phyloP scores from a whole-genome alignment of 2,329 filamentous ascomycete genomes.

The Fusarium globosum region DNA sequence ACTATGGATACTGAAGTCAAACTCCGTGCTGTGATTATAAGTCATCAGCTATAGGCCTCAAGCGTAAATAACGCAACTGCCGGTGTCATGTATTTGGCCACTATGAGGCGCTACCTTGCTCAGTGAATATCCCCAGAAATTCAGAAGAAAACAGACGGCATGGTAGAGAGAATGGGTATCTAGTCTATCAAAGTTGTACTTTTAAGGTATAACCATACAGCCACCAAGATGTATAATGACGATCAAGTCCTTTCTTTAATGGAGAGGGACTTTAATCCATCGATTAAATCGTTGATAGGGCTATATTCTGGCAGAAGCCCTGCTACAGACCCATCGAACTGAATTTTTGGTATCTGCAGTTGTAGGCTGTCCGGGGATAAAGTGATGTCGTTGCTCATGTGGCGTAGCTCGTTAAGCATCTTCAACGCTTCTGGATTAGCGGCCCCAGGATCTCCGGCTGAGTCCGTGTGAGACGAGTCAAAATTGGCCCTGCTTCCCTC shows the following conservation, averaged over 20 bases:
- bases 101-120: background rate
- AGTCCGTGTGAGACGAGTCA: background rate
- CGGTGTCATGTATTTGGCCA: background rate
- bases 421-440: background rate
- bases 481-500: background rate
- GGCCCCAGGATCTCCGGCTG: accelerated
- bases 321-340: background rate
- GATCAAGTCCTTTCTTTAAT: background rate
- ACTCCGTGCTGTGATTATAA: background rate
- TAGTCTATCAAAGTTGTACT: background rate
- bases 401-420: background rate
- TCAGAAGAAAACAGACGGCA: too few species aligned
- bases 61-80: background rate
- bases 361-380: background rate
- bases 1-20: background rate
- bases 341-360: background rate
- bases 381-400: background rate
- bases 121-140: background rate
- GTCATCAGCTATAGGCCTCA: background rate
- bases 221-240: background rate
- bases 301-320: background rate
- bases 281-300: background rate
- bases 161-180: background rate
- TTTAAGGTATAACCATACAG: background rate
- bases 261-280: background rate